Evolutionary conservation across 768 basidiomycete genomes (phyloP).

Genomic region (Trametes gibbosa): DNA sequence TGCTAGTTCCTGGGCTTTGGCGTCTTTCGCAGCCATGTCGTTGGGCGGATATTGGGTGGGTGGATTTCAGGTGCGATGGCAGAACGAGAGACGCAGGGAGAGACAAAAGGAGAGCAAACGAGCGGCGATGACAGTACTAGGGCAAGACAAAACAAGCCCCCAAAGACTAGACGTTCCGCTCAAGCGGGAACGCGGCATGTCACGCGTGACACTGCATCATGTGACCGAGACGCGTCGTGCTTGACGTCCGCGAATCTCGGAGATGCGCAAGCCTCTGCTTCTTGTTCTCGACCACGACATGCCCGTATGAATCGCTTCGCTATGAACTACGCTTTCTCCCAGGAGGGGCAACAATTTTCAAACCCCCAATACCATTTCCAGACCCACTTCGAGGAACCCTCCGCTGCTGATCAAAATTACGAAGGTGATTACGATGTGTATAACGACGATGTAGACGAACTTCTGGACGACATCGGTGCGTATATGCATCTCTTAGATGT

Average conservation of each 20-base stretch:
- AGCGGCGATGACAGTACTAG: constrained; percentile 2
- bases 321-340: not conserved
- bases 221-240: constrained; percentile 9
- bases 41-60: not conserved
- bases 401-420: not conserved
- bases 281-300: not conserved
- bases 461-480: constrained; percentile 20
- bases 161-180: not conserved
- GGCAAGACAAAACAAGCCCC: not conserved
- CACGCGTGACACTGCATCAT: constrained; percentile 11
- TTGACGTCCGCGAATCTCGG: not conserved
- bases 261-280: not conserved
- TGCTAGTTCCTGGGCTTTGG: constrained; percentile 24
- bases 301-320: not conserved
- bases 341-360: not conserved
- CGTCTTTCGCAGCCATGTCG: constrained; percentile 18
- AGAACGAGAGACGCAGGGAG: not conserved
- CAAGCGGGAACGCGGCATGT: constrained; percentile 10
- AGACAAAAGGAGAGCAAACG: constrained; percentile 1
- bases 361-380: not conserved
- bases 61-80: not conserved
- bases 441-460: constrained; percentile 21
- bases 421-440: constrained; percentile 15
- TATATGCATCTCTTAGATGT: constrained; percentile 30
- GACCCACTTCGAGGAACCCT: not conserved